Evolutionary conservation across 768 basidiomycete genomes (phyloP), one percentile per base, ranked within the genome.

Genomic region (Boletus patriciae): DNA sequence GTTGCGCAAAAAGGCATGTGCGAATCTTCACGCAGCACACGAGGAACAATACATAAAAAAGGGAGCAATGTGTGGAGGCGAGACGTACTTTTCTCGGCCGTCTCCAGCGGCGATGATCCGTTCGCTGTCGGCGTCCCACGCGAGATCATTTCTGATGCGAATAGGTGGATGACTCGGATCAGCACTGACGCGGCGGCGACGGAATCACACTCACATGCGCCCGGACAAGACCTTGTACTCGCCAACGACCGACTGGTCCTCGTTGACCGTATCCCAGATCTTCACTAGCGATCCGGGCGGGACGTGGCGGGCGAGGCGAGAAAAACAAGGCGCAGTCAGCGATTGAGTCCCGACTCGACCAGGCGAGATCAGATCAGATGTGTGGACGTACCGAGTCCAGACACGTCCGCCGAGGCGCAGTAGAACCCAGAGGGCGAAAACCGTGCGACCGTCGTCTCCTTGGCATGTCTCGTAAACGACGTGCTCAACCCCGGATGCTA

Each of bases 121-220:
- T 70, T 97, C 96, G 67, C 90, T 92, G 72, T 98, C 96, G 1
- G 90, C 90, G 66, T 98, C 96, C 96, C 96, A 98, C 12, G 88
- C 89, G 21, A 98, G 82, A 73, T 98, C 96, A 63, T 94, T 94
- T 62, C 94, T 93, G 62, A 9, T 18, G 47, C 11, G 31, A 3
- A 10, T 25, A 25, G 11, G 31, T 29, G 19, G 21, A 36, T 48
- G n/a, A 11, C 42, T 46, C 43, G 2, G 23, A 41, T 56, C 16
- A 43, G 19, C 36, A 27, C 16, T 21, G 29, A 40, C 5, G 9
- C 12, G 29, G 29, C 10, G 19, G 10, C 9, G 3, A 34, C 19
- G 29, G 50, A 43, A 41, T 9, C 25, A 21, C 31, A 57, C 70
- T 58, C 69, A 92, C 91, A 94, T 80, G 51, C 79, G 80, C 3